Conservation (phyloP, 192 early-diverging fungal genomes). For the Backusella westeae region DNA sequence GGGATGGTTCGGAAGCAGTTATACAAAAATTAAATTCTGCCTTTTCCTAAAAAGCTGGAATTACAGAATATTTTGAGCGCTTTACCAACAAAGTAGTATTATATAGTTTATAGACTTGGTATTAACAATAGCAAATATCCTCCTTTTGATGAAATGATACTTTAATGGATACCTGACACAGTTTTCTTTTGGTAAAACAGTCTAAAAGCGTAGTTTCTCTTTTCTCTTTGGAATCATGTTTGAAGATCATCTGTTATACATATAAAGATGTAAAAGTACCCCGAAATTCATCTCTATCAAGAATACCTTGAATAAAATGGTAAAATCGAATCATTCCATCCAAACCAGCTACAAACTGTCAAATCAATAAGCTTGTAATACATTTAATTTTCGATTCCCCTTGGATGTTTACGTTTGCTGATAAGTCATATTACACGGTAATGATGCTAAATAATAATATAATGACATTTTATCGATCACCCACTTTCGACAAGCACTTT, state of each 20-base stretch:
- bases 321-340: too few relatives aligned
- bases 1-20: neutral
- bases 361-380: too few relatives aligned
- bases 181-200: neutral
- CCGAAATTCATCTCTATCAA: too few relatives aligned
- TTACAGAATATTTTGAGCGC: neutral
- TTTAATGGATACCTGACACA: neutral
- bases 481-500: too few relatives aligned
- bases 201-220: neutral
- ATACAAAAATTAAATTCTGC: neutral
- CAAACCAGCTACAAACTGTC: too few relatives aligned
- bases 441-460: too few relatives aligned
- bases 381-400: too few relatives aligned
- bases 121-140: neutral
- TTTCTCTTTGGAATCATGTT: too few relatives aligned
- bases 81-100: neutral
- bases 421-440: too few relatives aligned
- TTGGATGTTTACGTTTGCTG: too few relatives aligned
- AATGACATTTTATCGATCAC: too few relatives aligned
- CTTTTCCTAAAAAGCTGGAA: neutral
- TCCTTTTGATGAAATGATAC: neutral
- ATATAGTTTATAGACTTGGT: neutral
- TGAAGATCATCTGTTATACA: neutral
- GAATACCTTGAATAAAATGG: too few relatives aligned
- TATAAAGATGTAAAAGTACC: neutral